Base-by-base conservation (phyloP, 2,329 filamentous ascomycete genomes). In the Epichloe bromicola region DNA sequence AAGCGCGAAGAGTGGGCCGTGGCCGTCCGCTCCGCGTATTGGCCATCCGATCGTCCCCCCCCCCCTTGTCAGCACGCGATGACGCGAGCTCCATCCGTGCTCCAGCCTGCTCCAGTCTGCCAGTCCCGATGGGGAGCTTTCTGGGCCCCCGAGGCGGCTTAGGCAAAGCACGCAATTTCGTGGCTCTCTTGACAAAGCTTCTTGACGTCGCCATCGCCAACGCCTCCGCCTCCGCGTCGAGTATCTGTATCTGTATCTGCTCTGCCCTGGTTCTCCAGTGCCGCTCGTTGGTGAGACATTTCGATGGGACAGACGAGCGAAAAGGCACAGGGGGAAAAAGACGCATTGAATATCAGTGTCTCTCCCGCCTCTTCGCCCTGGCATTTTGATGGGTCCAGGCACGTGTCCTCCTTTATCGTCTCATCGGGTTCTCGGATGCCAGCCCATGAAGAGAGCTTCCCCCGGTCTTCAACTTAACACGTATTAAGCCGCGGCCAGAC, bases 101-200 rank as follows among this genome's bases (percentile, higher is more conserved):
- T 19, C 37, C 37, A 19, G 12, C 46, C n/a, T 1, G 38, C 23
- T 20, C 19, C 46, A 48, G n/a, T n/a, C 5, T 17, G 33, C 33
- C 23, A 50, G 23, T 36, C 44, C 40, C 19, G 10, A 50, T 15
- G n/a, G 33, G 34, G 46, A 17, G 23, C 33, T 44, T 44, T 17
- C 38, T 23, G 44, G 38, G 10, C 15, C 38, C 44, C 39, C 43
- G 47, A 46, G 46, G 37, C 50, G 46, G 37, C 50, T 54, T 53
- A 79, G 63, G 53, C 73, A 72, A 49, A 61, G 59, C 59, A 61
- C 59, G 59, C 58, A 57, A 61, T 61, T 52, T 50, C 12, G 57
- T 58, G 58, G 57, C 56, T 57, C 54, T 56, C 55, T 59, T 52
- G 56, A 57, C 57, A 53, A 56, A 54, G 26, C 23, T 30, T 30